Evolutionary conservation across 805 yeast species (phyloP).

Genomic region (Pachysolen tannophilus): DNA sequence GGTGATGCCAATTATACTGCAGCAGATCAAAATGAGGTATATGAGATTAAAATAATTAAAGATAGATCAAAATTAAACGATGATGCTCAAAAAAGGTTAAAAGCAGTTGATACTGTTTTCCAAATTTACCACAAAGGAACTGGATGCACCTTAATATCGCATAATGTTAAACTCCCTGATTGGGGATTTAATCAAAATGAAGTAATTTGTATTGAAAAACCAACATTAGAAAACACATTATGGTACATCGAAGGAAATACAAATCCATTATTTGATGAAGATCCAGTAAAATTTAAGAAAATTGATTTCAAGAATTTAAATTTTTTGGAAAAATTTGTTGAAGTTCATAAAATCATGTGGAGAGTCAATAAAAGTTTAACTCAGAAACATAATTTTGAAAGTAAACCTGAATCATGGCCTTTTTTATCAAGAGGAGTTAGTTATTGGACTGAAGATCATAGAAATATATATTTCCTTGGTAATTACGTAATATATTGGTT

Average conservation of each 20-base stretch:
- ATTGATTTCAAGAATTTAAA: conserved; percentile 24
- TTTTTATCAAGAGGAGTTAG: conserved; percentile 48
- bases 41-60: conserved; percentile 48
- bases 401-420: conserved; percentile 62
- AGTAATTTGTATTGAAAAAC: conserved; percentile 75
- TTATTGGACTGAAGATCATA: conserved; percentile 39
- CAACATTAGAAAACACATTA: conserved; percentile 56
- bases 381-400: conserved; percentile 39
- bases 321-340: conserved; percentile 43
- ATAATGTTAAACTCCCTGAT: conserved; percentile 63
- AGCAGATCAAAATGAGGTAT: conserved; percentile 55
- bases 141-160: conserved; percentile 68
- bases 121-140: conserved; percentile 60
- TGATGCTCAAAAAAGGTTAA: conserved; percentile 26
- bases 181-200: conserved; percentile 87
- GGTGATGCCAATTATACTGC: conserved; percentile 59
- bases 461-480: conserved; percentile 52
- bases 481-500: conserved; percentile 52
- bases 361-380: conserved; percentile 37
- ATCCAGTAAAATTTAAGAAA: conserved; percentile 22
- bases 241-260: conserved; percentile 68
- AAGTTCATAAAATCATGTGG: conserved; percentile 52
- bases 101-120: conserved; percentile 63
- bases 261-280: conserved; percentile 39
- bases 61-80: conserved; percentile 24